Conservation (phyloP, 192 early-diverging fungal species). For the Coemansia sp. region DNA sequence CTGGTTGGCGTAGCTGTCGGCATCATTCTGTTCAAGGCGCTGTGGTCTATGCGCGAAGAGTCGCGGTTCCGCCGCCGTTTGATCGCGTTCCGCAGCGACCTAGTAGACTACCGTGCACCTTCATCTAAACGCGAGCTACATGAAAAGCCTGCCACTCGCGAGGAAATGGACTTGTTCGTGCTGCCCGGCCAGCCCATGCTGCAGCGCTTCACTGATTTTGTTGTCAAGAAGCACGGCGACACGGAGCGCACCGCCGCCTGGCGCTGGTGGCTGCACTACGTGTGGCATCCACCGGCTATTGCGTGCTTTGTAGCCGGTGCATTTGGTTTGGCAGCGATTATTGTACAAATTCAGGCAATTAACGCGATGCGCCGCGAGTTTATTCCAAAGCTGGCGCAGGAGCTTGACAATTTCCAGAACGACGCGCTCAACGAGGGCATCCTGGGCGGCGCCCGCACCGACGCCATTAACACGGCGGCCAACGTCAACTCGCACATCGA, state of each 20-base stretch:
- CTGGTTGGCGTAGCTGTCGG: constrained; percentile 21
- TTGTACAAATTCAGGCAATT: constrained; percentile 34
- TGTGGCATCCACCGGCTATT: constrained; percentile 41
- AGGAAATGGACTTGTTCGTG: constrained; percentile 43
- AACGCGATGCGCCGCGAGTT: constrained; percentile 33
- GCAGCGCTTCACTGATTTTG: constrained; percentile 12
- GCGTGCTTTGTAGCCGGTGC: constrained; percentile 47
- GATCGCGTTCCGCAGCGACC: constrained; percentile 33
- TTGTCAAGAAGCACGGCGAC: constrained; percentile 21
- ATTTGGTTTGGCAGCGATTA: constrained; percentile 27
- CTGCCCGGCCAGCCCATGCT: constrained; percentile 34
- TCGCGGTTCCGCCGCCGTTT: constrained; percentile 19
- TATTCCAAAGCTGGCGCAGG: constrained; percentile 25
- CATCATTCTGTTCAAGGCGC: constrained; percentile 10
- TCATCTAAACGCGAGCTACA: constrained; percentile 11
- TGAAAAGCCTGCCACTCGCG: constrained; percentile 23
- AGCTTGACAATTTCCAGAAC: constrained; percentile 32
- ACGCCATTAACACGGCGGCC: constrained; percentile 30
- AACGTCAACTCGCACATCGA: constrained; percentile 31
- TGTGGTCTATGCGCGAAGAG: constrained; percentile 7
- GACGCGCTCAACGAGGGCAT: constrained; percentile 20
- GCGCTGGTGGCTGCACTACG: constrained; percentile 53
- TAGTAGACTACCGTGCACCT: constrained; percentile 23
- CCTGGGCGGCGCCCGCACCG: constrained; percentile 25
- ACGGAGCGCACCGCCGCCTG: constrained; percentile 25